Conservation (phyloP, 257 asterid genomes). For the Solanum chmielewskii region DNA sequence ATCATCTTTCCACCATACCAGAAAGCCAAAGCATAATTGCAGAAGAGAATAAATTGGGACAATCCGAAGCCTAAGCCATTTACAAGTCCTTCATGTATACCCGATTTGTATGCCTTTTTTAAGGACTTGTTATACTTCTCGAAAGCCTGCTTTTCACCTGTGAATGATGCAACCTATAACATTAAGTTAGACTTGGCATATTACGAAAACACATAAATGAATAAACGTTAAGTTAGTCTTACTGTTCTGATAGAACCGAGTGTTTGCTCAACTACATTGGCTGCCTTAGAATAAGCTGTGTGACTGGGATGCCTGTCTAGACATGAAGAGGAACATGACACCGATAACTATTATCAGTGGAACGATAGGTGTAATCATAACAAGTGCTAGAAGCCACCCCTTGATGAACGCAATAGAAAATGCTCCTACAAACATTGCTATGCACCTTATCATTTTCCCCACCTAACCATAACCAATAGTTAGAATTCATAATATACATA, state of each 20-base stretch:
- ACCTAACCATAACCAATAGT: neutral
- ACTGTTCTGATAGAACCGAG: slow-evolving; percentile 63
- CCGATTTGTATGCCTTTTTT: slow-evolving; percentile 33
- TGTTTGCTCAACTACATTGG: slow-evolving; percentile 49
- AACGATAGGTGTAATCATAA: neutral
- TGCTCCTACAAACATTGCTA: slow-evolving; percentile 19
- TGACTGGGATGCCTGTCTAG: neutral
- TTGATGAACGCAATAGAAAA: slow-evolving; percentile 14
- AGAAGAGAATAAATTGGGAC: slow-evolving; percentile 31
- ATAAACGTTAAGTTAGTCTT: neutral
- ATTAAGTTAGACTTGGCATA: neutral
- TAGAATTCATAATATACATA: neutral
- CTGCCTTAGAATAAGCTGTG: slow-evolving; percentile 63
- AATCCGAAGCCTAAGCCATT: slow-evolving; percentile 57
- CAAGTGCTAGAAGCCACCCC: slow-evolving; percentile 27
- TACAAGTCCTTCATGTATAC: slow-evolving; percentile 47
- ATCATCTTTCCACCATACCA: slow-evolving; percentile 70
- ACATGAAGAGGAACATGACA: neutral
- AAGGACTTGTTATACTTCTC: slow-evolving; percentile 44
- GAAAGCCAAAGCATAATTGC: slow-evolving; percentile 54
- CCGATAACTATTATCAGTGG: neutral
- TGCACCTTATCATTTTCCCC: slow-evolving; percentile 14
- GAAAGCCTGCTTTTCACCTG: slow-evolving; percentile 59
- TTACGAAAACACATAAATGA: neutral
- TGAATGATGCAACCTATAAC: slow-evolving; percentile 56